phyloP scores from a whole-genome alignment of 495 filamentous ascomycete genomes.

The Xylaria longipes region DNA sequence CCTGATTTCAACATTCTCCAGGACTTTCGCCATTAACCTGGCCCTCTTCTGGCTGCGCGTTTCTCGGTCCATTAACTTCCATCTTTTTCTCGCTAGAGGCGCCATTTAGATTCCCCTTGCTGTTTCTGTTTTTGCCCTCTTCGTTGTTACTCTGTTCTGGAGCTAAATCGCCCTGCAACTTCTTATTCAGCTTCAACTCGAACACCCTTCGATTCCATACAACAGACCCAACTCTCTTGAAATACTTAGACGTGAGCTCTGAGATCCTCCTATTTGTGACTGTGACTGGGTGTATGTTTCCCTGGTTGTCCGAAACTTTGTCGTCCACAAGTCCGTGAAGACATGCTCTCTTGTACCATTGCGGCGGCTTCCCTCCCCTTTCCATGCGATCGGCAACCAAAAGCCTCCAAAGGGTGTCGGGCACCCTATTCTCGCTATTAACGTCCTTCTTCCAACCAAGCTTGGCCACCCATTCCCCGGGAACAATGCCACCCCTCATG shows the following conservation, averaged over 20 bases:
- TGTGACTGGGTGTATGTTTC: conserved; percentile 3
- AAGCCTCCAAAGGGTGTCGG: neutral
- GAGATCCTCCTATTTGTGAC: neutral
- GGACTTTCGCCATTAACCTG: neutral
- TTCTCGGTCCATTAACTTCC: neutral
- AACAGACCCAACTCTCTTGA: neutral
- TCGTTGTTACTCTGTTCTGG: neutral
- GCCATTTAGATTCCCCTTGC: too few relatives aligned
- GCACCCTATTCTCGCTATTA: neutral
- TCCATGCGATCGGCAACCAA: neutral
- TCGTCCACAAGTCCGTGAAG: neutral
- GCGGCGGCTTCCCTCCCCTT: neutral
- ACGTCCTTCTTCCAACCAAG: neutral
- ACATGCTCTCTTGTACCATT: conserved; percentile 1
- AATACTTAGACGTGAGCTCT: neutral
- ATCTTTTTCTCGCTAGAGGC: neutral
- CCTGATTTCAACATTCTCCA: too few relatives aligned
- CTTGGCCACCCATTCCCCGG: neutral
- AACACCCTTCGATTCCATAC: conserved; percentile 6
- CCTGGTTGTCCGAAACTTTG: neutral
- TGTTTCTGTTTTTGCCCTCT: neutral
- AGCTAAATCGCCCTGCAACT: neutral
- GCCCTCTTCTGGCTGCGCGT: neutral
- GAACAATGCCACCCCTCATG: neutral
- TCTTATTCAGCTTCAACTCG: neutral